A percentile compares a stretch with the other conserved stretches of the same genome.
These are phyloP conservation scores for Botrytis fragariae DNA, from an alignment of 2,329 filamentous ascomycete genomes.

Conservation along the genomic window DNA sequence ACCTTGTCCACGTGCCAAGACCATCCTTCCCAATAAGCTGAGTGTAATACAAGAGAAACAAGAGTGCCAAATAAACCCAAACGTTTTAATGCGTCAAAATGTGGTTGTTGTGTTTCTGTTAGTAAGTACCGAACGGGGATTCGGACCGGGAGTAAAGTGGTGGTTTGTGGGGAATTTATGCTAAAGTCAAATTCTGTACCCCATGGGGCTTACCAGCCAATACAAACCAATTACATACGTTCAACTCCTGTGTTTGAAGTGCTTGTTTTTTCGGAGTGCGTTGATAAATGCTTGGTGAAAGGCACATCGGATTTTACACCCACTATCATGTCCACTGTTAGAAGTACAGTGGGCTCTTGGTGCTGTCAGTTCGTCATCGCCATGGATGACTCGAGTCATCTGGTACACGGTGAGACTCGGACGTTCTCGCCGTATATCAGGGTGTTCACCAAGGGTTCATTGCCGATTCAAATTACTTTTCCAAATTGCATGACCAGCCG, in stretches of 20 bases:
- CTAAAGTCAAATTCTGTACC: constrained; percentile 18
- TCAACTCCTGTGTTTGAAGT: neutral
- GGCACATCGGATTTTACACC: neutral
- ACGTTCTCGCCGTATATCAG: neutral
- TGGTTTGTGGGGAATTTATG: constrained; percentile 16
- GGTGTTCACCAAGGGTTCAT: neutral
- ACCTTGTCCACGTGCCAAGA: neutral
- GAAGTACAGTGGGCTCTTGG: neutral
- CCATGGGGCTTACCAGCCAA: neutral
- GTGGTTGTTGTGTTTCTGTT: neutral
- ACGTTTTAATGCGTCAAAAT: neutral
- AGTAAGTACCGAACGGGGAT: neutral
- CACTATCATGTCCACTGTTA: neutral
- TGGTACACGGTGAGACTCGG: neutral
- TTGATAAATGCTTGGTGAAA: neutral
- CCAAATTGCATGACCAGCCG: constrained; percentile 10
- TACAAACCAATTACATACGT: neutral
- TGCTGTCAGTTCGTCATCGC: neutral
- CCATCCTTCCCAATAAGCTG: neutral
- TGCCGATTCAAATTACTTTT: neutral
- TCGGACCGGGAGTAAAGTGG: constrained; percentile 13
- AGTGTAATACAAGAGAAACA: neutral
- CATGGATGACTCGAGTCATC: neutral
- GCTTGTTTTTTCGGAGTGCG: neutral
- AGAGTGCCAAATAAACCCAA: neutral